These are phyloP conservation scores for Cryptosporidium viatorum DNA, from an alignment of 169 alveolate genomes.

Conservation along the genomic window DNA sequence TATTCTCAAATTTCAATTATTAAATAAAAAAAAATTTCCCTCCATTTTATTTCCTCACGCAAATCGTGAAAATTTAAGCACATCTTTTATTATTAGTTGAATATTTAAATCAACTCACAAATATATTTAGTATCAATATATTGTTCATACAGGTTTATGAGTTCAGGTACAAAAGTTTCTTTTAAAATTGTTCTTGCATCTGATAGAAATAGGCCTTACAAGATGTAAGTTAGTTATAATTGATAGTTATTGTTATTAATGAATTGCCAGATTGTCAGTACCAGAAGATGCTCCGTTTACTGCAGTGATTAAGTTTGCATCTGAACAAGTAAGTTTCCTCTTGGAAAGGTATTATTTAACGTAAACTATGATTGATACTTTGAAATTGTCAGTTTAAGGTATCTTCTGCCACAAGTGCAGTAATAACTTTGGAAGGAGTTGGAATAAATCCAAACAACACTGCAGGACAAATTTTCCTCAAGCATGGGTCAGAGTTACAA, in stretches of 20 bases:
- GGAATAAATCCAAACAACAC: slow-evolving; percentile 90
- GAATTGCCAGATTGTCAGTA: slow-evolving; percentile 75
- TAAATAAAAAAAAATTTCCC: slow-evolving; percentile 10
- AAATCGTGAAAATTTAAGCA: not conserved
- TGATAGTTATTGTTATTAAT: not conserved
- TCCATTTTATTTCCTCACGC: slow-evolving; percentile 2
- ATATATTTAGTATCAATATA: not conserved
- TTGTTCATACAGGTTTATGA: slow-evolving; percentile 2
- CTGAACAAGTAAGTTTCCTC: slow-evolving; percentile 78
- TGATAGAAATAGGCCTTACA: slow-evolving; percentile 46
- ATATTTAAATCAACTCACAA: not conserved
- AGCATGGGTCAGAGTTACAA: slow-evolving; percentile 91
- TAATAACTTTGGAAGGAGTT: slow-evolving; percentile 89
- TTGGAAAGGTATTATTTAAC: slow-evolving; percentile 40
- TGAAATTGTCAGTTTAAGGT: slow-evolving; percentile 83
- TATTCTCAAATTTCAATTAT: not conserved
- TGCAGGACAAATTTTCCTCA: slow-evolving; percentile 89
- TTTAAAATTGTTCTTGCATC: slow-evolving; percentile 48
- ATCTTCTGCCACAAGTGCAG: slow-evolving; percentile 89
- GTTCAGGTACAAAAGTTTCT: slow-evolving; percentile 48
- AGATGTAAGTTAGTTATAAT: slow-evolving; percentile 26
- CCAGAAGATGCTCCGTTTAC: slow-evolving; percentile 91
- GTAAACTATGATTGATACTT: not conserved
- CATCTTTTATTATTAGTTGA: not conserved
- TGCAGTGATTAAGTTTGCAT: slow-evolving; percentile 87